These are phyloP conservation scores for Manihot esculenta DNA, from an alignment of 441 rosid species.

Conservation along the genomic window DNA sequence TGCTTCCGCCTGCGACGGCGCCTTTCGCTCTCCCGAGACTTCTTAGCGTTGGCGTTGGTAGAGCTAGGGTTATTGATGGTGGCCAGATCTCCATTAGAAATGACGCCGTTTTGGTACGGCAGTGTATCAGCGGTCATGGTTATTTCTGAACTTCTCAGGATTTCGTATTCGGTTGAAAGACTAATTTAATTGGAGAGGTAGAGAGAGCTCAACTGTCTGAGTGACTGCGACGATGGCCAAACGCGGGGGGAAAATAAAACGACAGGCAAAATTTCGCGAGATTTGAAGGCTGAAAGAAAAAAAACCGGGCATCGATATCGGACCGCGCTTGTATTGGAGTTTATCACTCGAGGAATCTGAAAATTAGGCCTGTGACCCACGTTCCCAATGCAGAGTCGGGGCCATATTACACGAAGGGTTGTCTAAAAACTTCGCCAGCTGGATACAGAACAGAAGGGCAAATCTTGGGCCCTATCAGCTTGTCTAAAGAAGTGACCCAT, in stretches of 20 bases:
- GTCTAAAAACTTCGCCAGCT: too few relatives aligned
- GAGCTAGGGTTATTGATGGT: slow-evolving; percentile 34
- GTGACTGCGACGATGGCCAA: neutral
- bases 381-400: too few relatives aligned
- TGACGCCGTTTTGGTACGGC: slow-evolving; percentile 41
- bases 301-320: too few relatives aligned
- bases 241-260: neutral
- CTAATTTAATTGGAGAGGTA: too few relatives aligned
- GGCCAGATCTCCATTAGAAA: slow-evolving; percentile 52
- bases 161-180: too few relatives aligned
- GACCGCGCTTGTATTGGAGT: neutral
- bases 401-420: too few relatives aligned
- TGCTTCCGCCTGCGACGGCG: slow-evolving; percentile 98
- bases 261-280: neutral
- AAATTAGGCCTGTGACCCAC: neutral
- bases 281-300: too few relatives aligned
- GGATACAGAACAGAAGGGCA: too few relatives aligned
- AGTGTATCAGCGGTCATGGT: slow-evolving; percentile 55
- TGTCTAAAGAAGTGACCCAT: too few relatives aligned
- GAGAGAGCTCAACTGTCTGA: too few relatives aligned
- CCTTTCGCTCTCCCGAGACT: slow-evolving; percentile 74
- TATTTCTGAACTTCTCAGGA: neutral
- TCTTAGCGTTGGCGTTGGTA: slow-evolving; percentile 36
- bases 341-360: neutral
- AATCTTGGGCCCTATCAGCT: too few relatives aligned